Evolutionary conservation across 1,284 basidiomycete species (phyloP).

Genomic region (Bothia castanella): DNA sequence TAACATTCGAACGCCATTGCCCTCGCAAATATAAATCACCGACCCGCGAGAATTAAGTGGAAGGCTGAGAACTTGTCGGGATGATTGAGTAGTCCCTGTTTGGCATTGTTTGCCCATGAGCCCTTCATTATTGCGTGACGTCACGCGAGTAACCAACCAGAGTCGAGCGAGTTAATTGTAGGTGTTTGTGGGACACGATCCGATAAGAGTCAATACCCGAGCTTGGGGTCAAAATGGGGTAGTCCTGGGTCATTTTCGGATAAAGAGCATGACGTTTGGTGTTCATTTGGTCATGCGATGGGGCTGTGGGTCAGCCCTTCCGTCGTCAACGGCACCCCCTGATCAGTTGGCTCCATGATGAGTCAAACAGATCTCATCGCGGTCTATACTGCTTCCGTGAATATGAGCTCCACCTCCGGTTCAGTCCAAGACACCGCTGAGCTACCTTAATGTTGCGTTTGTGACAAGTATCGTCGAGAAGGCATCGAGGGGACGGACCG

Average conservation of each 20-base stretch:
- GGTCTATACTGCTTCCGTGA: background rate
- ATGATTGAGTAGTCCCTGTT: constrained; percentile 2
- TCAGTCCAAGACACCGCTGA: background rate
- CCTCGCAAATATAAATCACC: constrained; percentile 15
- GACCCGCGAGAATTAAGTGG: constrained; percentile 3
- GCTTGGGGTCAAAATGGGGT: background rate
- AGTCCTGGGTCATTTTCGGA: background rate
- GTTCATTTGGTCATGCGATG: background rate
- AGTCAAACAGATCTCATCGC: background rate
- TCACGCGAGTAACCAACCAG: constrained; percentile 12
- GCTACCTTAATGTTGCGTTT: background rate
- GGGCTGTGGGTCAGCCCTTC: background rate
- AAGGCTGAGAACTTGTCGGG: background rate
- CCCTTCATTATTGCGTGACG: constrained; percentile 21
- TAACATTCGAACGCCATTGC: background rate
- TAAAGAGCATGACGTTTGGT: background rate
- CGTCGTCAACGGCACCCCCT: background rate
- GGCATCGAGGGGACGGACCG: background rate
- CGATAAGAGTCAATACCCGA: constrained; percentile 1
- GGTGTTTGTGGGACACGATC: constrained; percentile 3
- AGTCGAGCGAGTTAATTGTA: background rate
- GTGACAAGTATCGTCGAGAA: too few species aligned
- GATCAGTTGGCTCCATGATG: background rate
- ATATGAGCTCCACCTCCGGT: background rate
- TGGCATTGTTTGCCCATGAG: constrained; percentile 9